Evolutionary conservation across 164 flowering plant species (phyloP).

Genomic region (Amborella trichopoda): DNA sequence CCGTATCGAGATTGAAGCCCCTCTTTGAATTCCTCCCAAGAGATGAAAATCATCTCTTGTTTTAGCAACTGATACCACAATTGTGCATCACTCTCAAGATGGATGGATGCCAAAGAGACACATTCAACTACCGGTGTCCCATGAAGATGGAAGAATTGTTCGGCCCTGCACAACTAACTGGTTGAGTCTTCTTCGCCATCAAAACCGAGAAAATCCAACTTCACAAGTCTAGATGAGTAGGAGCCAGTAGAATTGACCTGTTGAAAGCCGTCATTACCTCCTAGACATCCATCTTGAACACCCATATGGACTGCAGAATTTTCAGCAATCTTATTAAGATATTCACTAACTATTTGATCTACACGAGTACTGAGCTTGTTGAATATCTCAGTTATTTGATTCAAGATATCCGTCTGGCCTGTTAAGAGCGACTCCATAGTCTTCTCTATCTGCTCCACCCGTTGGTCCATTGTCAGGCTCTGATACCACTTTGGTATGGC

Average conservation of each 20-base stretch:
- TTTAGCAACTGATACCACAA: too few relatives aligned
- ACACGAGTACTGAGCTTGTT: not conserved
- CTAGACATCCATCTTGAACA: not conserved
- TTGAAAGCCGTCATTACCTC: not conserved
- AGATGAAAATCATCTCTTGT: not conserved
- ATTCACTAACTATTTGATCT: not conserved
- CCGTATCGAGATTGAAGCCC: not conserved
- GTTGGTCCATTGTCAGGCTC: not conserved
- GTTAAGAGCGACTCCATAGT: too few relatives aligned
- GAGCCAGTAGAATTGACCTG: not conserved
- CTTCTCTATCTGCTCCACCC: not conserved
- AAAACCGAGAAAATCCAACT: constrained; percentile 5
- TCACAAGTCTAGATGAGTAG: not conserved
- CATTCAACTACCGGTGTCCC: not conserved
- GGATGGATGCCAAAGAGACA: too few relatives aligned
- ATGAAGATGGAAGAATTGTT: constrained; percentile 3
- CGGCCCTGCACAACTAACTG: constrained; percentile 1
- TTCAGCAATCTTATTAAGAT: not conserved
- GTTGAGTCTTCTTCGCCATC: constrained; percentile 2
- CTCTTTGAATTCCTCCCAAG: constrained; percentile 1
- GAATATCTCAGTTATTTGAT: not conserved
- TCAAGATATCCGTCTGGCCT: not conserved
- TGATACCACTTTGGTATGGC: too few relatives aligned
- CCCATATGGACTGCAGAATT: not conserved
- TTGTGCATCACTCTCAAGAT: too few relatives aligned